These are phyloP conservation scores for Metschnikowia anglica DNA, from an alignment of 805 yeast genomes.

Conservation along the genomic window DNA sequence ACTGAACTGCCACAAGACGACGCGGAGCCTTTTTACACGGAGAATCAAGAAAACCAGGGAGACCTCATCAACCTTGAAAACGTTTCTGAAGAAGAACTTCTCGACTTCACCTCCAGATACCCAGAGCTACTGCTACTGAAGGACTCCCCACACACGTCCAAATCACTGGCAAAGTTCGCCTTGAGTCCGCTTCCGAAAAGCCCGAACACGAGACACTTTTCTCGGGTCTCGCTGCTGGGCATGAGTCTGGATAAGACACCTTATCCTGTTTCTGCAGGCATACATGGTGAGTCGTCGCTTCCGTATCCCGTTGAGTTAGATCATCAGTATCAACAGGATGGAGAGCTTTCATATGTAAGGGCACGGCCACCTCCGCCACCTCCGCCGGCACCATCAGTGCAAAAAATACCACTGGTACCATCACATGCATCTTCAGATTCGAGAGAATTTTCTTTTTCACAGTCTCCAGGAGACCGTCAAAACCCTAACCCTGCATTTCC, in stretches of 20 bases:
- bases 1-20: not conserved
- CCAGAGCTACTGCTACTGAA: conserved; percentile 13
- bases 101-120: conserved; percentile 15
- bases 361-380: not conserved
- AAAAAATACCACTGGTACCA: too few relatives aligned
- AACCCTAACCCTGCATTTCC: not conserved
- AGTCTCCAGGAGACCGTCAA: not conserved
- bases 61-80: not conserved
- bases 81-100: conserved; percentile 11
- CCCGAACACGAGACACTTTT: not conserved
- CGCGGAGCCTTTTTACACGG: not conserved
- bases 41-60: not conserved
- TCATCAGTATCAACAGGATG: not conserved
- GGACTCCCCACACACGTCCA: not conserved
- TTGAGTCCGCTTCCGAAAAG: not conserved
- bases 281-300: not conserved
- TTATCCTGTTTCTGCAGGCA: conserved; percentile 2
- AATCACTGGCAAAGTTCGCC: not conserved
- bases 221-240: not conserved
- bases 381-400: not conserved
- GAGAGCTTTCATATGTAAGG: not conserved
- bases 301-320: conserved; percentile 3
- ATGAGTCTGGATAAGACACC: not conserved
- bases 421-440: not conserved
- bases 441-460: not conserved